These are phyloP conservation scores for Strobilomyces echinocephalus DNA, from an alignment of 768 basidiomycete species.

Conservation along the genomic window DNA sequence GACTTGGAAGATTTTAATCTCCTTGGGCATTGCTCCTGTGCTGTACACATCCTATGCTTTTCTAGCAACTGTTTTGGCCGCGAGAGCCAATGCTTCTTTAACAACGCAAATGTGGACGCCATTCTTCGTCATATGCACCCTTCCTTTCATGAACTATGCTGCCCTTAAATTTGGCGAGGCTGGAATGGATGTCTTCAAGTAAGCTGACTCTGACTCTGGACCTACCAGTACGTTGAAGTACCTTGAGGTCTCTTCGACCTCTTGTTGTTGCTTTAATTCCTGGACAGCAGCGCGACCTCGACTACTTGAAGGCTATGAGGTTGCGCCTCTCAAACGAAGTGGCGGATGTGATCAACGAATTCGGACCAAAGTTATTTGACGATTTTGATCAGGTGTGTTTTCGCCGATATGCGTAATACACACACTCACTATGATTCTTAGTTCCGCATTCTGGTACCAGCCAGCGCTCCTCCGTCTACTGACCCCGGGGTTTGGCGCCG, in stretches of 20 bases:
- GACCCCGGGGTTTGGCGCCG: slow-evolving; percentile 73
- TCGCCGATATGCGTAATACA: background rate
- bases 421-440: slow-evolving; percentile 25
- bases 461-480: slow-evolving; percentile 77
- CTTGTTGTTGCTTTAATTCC: slow-evolving; percentile 84
- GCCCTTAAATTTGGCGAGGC: slow-evolving; percentile 97
- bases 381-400: slow-evolving; percentile 74
- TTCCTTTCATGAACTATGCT: slow-evolving; percentile 89
- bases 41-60: slow-evolving; percentile 81
- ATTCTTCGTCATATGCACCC: slow-evolving; percentile 60
- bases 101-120: slow-evolving; percentile 72
- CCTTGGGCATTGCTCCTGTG: slow-evolving; percentile 83
- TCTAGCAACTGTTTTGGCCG: slow-evolving; percentile 67
- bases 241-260: slow-evolving; percentile 77
- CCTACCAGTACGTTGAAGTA: slow-evolving; percentile 5
- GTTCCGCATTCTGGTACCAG: slow-evolving; percentile 78
- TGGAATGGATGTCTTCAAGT: slow-evolving; percentile 97
- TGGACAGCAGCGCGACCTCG: slow-evolving; percentile 78
- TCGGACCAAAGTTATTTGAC: slow-evolving; percentile 80
- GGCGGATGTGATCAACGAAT: slow-evolving; percentile 77
- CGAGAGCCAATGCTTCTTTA: slow-evolving; percentile 58
- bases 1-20: slow-evolving; percentile 96
- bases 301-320: slow-evolving; percentile 70
- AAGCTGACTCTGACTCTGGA: slow-evolving; percentile 27
- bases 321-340: slow-evolving; percentile 78